phyloP scores from a whole-genome alignment of 2,329 filamentous ascomycete species.

The Pseudogymnoascus sp. region DNA sequence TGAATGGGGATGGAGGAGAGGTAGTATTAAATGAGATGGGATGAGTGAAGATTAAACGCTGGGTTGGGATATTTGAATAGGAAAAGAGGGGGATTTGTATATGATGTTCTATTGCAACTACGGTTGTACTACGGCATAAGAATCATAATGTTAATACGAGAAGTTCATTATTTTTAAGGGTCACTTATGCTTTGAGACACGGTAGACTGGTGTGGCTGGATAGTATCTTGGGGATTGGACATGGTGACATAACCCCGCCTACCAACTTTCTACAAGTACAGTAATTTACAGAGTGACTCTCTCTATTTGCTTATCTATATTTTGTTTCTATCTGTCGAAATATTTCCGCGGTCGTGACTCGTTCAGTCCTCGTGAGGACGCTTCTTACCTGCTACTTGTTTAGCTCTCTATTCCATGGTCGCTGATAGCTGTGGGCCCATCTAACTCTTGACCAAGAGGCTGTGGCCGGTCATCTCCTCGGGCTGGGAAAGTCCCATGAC shows the following conservation, averaged over 20 bases:
- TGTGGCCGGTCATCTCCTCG: slow-evolving; percentile 83
- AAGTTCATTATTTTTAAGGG: not conserved
- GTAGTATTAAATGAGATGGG: slow-evolving; percentile 14
- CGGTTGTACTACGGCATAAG: not conserved
- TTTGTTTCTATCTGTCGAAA: not conserved
- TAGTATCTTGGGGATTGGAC: not conserved
- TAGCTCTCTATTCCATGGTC: not conserved
- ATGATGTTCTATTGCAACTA: not conserved
- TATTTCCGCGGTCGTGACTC: not conserved
- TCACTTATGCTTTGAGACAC: not conserved
- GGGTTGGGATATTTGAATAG: not conserved
- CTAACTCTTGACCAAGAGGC: slow-evolving; percentile 65
- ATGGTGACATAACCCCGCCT: not conserved
- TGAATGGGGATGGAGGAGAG: slow-evolving; percentile 9
- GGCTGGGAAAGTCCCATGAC: slow-evolving; percentile 88
- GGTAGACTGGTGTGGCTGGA: slow-evolving; percentile 17
- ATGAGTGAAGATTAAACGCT: slow-evolving; percentile 17
- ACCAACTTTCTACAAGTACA: not conserved
- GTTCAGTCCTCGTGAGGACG: slow-evolving; percentile 23
- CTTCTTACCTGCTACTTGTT: slow-evolving; percentile 23
- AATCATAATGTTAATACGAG: slow-evolving; percentile 3
- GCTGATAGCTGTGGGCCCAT: slow-evolving; percentile 12
- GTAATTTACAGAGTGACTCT: not conserved
- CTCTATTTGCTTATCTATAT: not conserved
- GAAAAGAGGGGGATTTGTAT: not conserved